Base-by-base conservation (phyloP, 257 asterid genomes). In the Solanum pennellii region DNA sequence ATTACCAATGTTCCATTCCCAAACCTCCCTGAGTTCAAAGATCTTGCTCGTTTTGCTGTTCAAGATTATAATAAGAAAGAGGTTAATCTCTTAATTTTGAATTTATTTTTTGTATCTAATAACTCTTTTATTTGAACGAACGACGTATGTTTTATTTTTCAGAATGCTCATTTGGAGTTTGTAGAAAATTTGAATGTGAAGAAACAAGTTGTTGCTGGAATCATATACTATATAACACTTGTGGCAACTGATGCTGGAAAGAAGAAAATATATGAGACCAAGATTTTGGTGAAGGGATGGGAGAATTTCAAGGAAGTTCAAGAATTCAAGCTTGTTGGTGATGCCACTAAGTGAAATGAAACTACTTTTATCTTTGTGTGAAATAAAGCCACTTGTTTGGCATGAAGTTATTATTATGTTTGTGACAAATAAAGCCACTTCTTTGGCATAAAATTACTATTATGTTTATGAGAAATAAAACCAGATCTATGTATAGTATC, bases 241-340 rank as follows among this genome's bases (percentile, higher is more conserved):
- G 79, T 16, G 4, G 88, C 80, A 33, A 59, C 5, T 20, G 86
- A 86, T 9, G 80, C 7, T 8, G 88, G 69, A 13, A 10, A 41
- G 45, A 86, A 86, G 86, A 77, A 86, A 41, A 20, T 62, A 12
- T 86, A 86, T 33, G 39, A 86, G 6, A 73, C 88, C 47, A 60
- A 21, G 79, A 45, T 86, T 12, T 86, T 80, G 88, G 86, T 87
- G 69, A 79, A 79, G 49, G 82, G 66, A 60, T 87, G 89, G 89
- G 41, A 52, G 69, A 44, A 87, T 10, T 41, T 87, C 80, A 87
- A 79, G 82, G 86, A 87, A 59, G 73, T 87, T 60, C 73, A 77
- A 42, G 82, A 87, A 87, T 87, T 87, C 37, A 62, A 87, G 68
- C 80, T 6, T 11, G 12, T 77, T 79, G 56, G 35, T 18, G 45